A percentile compares a stretch with the other conserved stretches of the same genome.
Evolutionary conservation across 208 protist species (phyloP).

Genomic region (Novymonas esmeraldas): DNA sequence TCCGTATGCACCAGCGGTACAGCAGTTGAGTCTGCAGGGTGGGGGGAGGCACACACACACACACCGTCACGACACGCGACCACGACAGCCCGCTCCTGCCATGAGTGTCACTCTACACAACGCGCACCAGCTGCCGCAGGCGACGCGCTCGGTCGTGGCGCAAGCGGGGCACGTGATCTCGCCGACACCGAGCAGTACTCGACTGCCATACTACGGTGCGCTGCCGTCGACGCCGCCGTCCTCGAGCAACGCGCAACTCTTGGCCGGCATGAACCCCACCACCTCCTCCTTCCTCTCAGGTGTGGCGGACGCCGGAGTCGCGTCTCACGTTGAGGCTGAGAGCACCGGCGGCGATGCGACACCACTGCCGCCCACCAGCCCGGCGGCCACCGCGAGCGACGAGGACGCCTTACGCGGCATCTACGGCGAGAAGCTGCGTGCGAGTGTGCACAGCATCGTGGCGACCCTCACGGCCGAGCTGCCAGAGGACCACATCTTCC

Average conservation of each 20-base stretch:
- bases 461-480: slow-evolving; percentile 56
- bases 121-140: not conserved
- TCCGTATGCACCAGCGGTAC: not conserved
- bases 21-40: no score
- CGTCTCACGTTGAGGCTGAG: no score
- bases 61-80: no score
- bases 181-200: not conserved
- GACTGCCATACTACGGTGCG: no score
- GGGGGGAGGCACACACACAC: no score
- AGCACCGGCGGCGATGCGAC: no score
- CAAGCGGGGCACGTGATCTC: not conserved
- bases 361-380: not conserved
- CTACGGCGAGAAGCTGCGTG: slow-evolving; percentile 79
- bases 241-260: slow-evolving; percentile 12
- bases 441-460: slow-evolving; percentile 62
- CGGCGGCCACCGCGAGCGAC: slow-evolving; percentile 17
- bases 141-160: not conserved
- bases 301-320: no score
- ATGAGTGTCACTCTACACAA: not conserved
- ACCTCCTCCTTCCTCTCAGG: slow-evolving; percentile 1
- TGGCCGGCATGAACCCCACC: slow-evolving; percentile 14
- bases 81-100: not conserved
- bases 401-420: slow-evolving; percentile 41
- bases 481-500: slow-evolving; percentile 75
- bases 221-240: slow-evolving; percentile 4